A percentile compares a stretch with the other conserved stretches of the same genome.
Evolutionary conservation across 495 filamentous ascomycete species (phyloP).

Genomic region (Mytilinidion resinicola): DNA sequence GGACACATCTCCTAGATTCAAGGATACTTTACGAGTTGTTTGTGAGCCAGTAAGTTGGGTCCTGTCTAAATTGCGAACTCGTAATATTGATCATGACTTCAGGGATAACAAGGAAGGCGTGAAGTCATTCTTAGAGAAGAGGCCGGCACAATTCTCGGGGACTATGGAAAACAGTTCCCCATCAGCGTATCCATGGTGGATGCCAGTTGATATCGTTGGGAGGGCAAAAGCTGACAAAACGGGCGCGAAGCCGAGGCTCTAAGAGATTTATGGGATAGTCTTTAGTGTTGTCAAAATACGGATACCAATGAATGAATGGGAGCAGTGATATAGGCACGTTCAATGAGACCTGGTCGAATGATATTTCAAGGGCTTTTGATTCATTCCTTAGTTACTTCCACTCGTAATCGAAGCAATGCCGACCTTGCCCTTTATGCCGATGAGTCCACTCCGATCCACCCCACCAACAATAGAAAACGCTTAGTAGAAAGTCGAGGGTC

Average conservation of each 20-base stretch:
- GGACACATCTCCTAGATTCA: conserved; percentile 53
- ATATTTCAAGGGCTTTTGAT: conserved; percentile 26
- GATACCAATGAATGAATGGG: neutral
- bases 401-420: conserved; percentile 25
- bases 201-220: conserved; percentile 29
- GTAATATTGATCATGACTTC: neutral
- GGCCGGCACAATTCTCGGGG: conserved; percentile 47
- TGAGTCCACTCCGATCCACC: conserved; percentile 20
- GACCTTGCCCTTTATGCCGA: conserved; percentile 16
- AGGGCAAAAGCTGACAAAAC: conserved; percentile 23
- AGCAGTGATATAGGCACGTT: too few relatives aligned
- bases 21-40: conserved; percentile 52
- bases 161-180: conserved; percentile 45
- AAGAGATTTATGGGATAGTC: neutral
- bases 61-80: neutral
- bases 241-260: conserved; percentile 31
- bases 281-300: neutral
- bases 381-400: conserved; percentile 26
- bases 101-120: conserved; percentile 41
- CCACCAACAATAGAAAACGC: conserved; percentile 23
- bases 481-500: conserved; percentile 78
- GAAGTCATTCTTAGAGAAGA: conserved; percentile 36
- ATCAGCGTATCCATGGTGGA: conserved; percentile 46
- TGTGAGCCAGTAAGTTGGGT: conserved; percentile 27
- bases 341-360: too few relatives aligned